A percentile compares a stretch with the other conserved stretches of the same genome.
Evolutionary conservation across 2,329 filamentous ascomycete genomes (phyloP).

Genomic region (Alternaria brassicicola): DNA sequence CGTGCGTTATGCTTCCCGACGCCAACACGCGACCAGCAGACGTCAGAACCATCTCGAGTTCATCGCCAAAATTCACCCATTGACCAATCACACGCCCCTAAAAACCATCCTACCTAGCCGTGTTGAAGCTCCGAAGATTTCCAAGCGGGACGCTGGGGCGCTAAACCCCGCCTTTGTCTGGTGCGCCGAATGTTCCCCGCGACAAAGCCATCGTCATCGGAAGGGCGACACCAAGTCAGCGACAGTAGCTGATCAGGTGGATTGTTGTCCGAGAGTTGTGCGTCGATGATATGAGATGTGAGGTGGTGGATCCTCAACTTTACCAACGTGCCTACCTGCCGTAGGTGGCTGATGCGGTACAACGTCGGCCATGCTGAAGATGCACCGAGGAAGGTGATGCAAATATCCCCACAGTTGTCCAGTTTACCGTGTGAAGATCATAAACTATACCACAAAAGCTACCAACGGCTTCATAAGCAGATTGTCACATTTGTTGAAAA

Average conservation of each 20-base stretch:
- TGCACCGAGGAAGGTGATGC: neutral
- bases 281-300: neutral
- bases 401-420: neutral
- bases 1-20: constrained; percentile 15
- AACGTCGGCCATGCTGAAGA: neutral
- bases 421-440: neutral
- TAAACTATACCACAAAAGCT: neutral
- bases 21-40: constrained; percentile 16
- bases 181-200: constrained; percentile 33
- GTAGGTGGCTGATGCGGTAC: neutral
- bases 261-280: constrained; percentile 6
- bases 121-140: constrained; percentile 23
- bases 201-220: constrained; percentile 2
- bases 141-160: constrained; percentile 1
- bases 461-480: neutral
- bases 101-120: constrained; percentile 22
- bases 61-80: neutral
- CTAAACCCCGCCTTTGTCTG: constrained; percentile 28
- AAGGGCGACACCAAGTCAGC: constrained; percentile 7
- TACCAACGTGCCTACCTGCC: constrained; percentile 1
- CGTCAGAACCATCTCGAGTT: constrained; percentile 10
- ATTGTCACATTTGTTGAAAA: neutral
- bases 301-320: neutral
- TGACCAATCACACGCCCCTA: constrained; percentile 21
- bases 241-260: constrained; percentile 7